phyloP scores from a whole-genome alignment of 805 yeast genomes.

The Candida yuanshanica region DNA sequence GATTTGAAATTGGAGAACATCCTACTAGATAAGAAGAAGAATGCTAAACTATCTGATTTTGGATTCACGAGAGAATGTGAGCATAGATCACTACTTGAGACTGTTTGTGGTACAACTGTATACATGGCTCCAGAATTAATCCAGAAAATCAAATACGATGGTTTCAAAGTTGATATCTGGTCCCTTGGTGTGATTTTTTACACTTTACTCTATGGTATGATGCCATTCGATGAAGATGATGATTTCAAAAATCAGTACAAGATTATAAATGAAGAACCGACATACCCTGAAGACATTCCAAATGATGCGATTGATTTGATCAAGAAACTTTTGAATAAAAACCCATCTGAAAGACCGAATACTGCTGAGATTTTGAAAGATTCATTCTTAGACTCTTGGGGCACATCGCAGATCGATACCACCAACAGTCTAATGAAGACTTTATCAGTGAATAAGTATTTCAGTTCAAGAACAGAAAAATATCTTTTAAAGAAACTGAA shows the following conservation, averaged over 20 bases:
- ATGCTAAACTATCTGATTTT: constrained; percentile 81
- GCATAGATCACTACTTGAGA: constrained; percentile 54
- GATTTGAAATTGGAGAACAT: constrained; percentile 83
- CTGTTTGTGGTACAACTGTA: constrained; percentile 90
- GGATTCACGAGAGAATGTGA: constrained; percentile 85
- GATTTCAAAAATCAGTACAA: constrained; percentile 53
- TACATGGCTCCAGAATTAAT: constrained; percentile 96
- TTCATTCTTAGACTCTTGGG: constrained; percentile 45
- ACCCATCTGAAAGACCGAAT: constrained; percentile 58
- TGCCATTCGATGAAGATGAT: constrained; percentile 89
- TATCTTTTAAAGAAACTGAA: constrained; percentile 53
- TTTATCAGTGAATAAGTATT: constrained; percentile 36
- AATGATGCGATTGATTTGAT: constrained; percentile 47
- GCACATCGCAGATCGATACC: constrained; percentile 34
- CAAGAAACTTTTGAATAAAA: constrained; percentile 52
- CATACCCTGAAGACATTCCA: constrained; percentile 42
- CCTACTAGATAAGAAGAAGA: constrained; percentile 46
- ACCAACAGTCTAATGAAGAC: constrained; percentile 32
- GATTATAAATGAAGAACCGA: constrained; percentile 64
- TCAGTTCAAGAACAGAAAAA: constrained; percentile 58
- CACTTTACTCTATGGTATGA: constrained; percentile 75
- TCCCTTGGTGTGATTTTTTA: constrained; percentile 84
- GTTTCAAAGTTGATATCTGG: constrained; percentile 85
- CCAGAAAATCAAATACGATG: constrained; percentile 63
- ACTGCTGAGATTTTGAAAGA: constrained; percentile 44